These are phyloP conservation scores for Citrullus amarus DNA, from an alignment of 306 rosid genomes.

Conservation along the genomic window DNA sequence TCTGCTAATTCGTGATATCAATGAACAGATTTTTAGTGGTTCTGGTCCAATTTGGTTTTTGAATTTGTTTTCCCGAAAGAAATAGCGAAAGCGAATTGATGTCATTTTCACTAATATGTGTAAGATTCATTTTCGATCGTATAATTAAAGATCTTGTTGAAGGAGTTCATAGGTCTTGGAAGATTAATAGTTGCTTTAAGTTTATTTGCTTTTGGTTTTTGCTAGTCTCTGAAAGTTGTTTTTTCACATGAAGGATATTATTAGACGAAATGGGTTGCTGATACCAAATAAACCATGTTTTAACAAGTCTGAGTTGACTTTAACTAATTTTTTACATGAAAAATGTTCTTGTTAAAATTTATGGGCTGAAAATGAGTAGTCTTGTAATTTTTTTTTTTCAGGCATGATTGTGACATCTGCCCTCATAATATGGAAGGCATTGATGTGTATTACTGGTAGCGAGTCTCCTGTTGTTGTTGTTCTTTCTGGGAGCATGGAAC, in stretches of 20 bases:
- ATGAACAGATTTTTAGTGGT: not conserved
- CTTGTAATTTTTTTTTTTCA: constrained; percentile 10
- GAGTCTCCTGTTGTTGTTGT: constrained; percentile 93
- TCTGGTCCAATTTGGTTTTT: not conserved
- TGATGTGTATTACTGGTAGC: constrained; percentile 71
- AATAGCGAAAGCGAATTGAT: not conserved
- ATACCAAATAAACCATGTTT: not conserved
- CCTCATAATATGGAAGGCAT: constrained; percentile 71
- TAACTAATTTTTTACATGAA: not conserved
- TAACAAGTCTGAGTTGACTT: not conserved
- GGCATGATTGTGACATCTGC: constrained; percentile 84
- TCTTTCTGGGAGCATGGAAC: constrained; percentile 92
- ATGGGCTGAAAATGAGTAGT: constrained; percentile 3
- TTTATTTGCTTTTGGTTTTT: not conserved
- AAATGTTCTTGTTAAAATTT: not conserved
- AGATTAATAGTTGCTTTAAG: not conserved
- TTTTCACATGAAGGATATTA: not conserved
- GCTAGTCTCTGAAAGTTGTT: not conserved
- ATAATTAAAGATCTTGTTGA: not conserved
- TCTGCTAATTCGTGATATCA: not conserved
- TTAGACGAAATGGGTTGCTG: not conserved
- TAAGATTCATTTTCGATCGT: not conserved
- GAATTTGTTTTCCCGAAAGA: not conserved
- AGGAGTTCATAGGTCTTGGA: not conserved
- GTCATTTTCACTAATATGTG: not conserved